phyloP scores from a whole-genome alignment of 1,284 basidiomycete genomes.

The Marasmius tenuissimus region DNA sequence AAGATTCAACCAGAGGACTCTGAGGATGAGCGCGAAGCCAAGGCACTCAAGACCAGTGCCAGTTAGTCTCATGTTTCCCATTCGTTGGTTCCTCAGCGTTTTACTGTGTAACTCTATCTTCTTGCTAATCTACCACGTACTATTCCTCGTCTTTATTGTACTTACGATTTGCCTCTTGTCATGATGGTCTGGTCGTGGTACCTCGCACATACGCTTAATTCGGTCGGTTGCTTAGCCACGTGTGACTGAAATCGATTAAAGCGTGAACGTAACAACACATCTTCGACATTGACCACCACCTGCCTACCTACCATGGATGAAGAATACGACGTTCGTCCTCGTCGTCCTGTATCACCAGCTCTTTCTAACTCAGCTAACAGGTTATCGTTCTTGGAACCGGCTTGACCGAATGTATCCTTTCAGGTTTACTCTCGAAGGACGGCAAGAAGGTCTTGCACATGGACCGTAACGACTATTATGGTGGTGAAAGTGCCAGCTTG shows the following conservation, averaged over 20 bases:
- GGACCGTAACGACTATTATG: slow-evolving; percentile 99
- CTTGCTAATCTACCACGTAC: no score
- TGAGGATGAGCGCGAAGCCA: slow-evolving; percentile 10
- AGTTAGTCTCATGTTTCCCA: not conserved
- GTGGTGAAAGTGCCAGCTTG: slow-evolving; percentile 95
- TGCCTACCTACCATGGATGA: slow-evolving; percentile 69
- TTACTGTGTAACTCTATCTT: not conserved
- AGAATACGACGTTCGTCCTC: slow-evolving; percentile 73
- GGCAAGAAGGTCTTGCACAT: slow-evolving; percentile 99
- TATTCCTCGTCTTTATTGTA: no score
- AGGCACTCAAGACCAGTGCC: slow-evolving; percentile 23
- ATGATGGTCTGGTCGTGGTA: no score
- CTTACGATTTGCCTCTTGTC: no score
- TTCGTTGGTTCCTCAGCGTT: not conserved
- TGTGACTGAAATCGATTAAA: slow-evolving; percentile 2
- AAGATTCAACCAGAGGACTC: slow-evolving; percentile 29
- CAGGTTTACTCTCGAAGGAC: slow-evolving; percentile 94
- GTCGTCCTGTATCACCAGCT: slow-evolving; percentile 12
- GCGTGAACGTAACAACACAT: slow-evolving; percentile 15
- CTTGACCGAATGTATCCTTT: slow-evolving; percentile 97
- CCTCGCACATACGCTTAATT: no score
- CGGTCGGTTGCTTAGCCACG: not conserved
- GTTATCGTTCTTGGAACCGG: slow-evolving; percentile 96
- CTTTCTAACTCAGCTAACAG: slow-evolving; percentile 38
- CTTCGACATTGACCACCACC: slow-evolving; percentile 7